phyloP scores from a whole-genome alignment of 2,329 filamentous ascomycete species.

The Trichoderma brevicompactum region DNA sequence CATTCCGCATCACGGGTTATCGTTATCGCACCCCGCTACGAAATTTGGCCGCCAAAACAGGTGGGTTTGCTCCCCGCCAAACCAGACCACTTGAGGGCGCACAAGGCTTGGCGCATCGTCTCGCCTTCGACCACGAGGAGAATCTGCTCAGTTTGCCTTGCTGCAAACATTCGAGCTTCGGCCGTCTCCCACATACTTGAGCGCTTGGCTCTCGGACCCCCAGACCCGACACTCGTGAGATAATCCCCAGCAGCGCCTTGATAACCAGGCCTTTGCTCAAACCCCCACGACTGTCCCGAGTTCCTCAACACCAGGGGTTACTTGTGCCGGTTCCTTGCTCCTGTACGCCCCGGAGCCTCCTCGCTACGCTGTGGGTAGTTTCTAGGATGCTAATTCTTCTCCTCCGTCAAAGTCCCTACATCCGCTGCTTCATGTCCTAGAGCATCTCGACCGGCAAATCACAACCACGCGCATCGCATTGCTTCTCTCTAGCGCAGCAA shows the following conservation, averaged over 20 bases:
- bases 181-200: neutral
- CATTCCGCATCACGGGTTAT: constrained; percentile 40
- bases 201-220: constrained; percentile 4
- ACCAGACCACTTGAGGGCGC: constrained; percentile 30
- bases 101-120: constrained; percentile 31
- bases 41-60: constrained; percentile 30
- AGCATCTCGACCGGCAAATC: constrained; percentile 1
- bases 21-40: constrained; percentile 47
- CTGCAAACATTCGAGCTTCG: constrained; percentile 24
- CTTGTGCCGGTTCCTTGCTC: constrained; percentile 9
- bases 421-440: constrained; percentile 23
- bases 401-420: constrained; percentile 1
- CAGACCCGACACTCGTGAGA: neutral
- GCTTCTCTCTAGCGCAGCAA: constrained; percentile 32
- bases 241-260: neutral
- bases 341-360: constrained; percentile 19
- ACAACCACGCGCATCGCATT: constrained; percentile 25
- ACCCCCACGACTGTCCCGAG: neutral
- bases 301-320: constrained; percentile 11
- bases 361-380: neutral
- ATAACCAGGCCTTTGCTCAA: neutral
- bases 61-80: constrained; percentile 31
- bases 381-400: constrained; percentile 17
- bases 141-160: constrained; percentile 18
- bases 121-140: constrained; percentile 23